Base-by-base conservation (phyloP, 2,329 filamentous ascomycete genomes). In the Colletotrichum melonis region DNA sequence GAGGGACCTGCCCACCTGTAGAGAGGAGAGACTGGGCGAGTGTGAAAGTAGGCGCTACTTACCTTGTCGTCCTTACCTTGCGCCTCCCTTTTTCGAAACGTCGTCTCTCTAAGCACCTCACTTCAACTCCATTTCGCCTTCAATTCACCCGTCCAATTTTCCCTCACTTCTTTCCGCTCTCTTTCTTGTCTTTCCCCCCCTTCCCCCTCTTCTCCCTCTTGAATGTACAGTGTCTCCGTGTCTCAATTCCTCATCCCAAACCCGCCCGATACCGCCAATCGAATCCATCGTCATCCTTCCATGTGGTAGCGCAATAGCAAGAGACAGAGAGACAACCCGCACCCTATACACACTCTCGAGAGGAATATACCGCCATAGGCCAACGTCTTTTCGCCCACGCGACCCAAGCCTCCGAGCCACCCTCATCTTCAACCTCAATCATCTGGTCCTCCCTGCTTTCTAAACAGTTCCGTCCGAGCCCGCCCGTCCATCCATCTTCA, bases 41-140 rank as follows among this genome's bases (percentile, higher is more conserved):
- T 42, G 38, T 42, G 38, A 38, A 62, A n/a, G 26, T 67, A 35
- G 49, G 26, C 32, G 12, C 16, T 16, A 70, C 54, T 59, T 38
- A 49, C 64, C 35, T 63, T 66, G 54, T 56, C 65, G 38, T 35
- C 12, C 32, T 35, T 35, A 35, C 32, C 35, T 63, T 66, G 59
- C 62, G 69, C 65, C 66, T 67, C 69, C 70, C 70, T 64, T 65
- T 58, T 60, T 54, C 59, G 67, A 73, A 69, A 65, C 67, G 60
- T 56, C 67, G 59, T 64, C 66, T 69, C 58, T 19, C 58, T 42
- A 46, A 52, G 19, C 32, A 35, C 32, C 32, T 38, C 55, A 19
- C 24, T 70, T 59, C 70, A 56, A 32, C 32, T 32, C 58, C 58
- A 59, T 70, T 60, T 55, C 32, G 19, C 22, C 26, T 65, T 55